These are phyloP conservation scores for Magnolia kwangsiensis DNA, from an alignment of 164 flowering plant genomes.

Conservation along the genomic window DNA sequence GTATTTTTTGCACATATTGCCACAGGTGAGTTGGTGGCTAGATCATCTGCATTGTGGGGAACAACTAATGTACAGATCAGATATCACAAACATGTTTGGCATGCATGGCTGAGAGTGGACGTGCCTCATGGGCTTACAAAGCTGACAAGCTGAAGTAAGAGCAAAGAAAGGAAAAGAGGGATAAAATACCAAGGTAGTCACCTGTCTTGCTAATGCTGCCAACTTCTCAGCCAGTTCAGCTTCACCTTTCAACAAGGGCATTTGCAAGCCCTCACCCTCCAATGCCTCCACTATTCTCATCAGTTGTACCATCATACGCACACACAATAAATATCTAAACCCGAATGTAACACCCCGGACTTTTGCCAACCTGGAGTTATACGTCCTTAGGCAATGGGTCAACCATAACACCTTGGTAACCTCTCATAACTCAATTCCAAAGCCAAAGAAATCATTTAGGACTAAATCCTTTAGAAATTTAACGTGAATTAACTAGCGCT, in stretches of 20 bases:
- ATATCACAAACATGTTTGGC: background rate
- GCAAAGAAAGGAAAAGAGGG: background rate
- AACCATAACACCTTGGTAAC: no score
- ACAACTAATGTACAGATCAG: no score
- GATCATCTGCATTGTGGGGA: no score
- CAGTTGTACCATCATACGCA: constrained; percentile 29
- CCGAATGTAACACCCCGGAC: no score
- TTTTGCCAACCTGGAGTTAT: no score
- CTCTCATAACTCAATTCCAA: no score
- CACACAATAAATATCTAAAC: background rate
- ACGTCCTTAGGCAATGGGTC: no score
- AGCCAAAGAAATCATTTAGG: no score
- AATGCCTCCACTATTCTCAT: constrained; percentile 94
- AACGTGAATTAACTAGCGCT: no score
- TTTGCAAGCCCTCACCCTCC: constrained; percentile 79
- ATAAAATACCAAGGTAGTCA: constrained; percentile 12
- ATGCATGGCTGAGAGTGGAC: background rate
- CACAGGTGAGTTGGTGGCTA: no score
- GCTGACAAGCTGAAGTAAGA: constrained; percentile 34
- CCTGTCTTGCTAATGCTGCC: constrained; percentile 82
- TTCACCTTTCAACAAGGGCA: constrained; percentile 85
- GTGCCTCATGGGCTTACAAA: background rate
- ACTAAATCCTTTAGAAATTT: no score
- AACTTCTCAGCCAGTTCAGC: constrained; percentile 90
- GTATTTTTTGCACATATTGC: no score